These are phyloP conservation scores for Tuctoria greenei DNA, from an alignment of 176 grass and related monocot genomes.

Conservation along the genomic window DNA sequence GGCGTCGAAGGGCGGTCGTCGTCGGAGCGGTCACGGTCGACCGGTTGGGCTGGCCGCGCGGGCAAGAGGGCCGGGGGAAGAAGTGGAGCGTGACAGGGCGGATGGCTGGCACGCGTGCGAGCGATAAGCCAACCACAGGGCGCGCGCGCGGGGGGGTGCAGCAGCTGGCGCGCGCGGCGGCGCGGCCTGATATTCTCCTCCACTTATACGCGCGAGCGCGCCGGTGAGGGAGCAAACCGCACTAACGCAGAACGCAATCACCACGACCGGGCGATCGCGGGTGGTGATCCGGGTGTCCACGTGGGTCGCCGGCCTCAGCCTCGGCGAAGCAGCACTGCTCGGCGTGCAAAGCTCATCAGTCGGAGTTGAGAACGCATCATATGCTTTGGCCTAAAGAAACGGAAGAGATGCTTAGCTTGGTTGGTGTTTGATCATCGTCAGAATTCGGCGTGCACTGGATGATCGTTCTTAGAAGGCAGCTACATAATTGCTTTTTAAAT, in stretches of 20 bases:
- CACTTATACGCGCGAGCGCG: conserved; percentile 31
- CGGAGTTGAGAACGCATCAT: background rate
- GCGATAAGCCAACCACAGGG: conserved; percentile 43
- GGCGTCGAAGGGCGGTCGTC: conserved; percentile 41
- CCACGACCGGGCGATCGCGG: conserved; percentile 16
- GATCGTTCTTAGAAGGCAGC: background rate
- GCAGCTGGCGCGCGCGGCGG: background rate
- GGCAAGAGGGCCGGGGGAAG: background rate
- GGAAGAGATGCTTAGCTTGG: background rate
- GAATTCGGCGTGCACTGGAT: background rate
- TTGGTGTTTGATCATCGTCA: conserved; percentile 31
- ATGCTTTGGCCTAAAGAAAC: conserved; percentile 31
- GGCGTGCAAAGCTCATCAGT: background rate
- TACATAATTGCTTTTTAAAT: conserved; percentile 22
- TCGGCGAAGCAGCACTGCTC: background rate
- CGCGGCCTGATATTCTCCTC: conserved; percentile 38
- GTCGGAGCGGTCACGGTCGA: conserved; percentile 43
- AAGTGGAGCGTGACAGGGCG: conserved; percentile 40
- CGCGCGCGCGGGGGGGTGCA: background rate
- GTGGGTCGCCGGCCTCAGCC: conserved; percentile 21
- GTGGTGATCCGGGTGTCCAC: conserved; percentile 31
- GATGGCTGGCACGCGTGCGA: conserved; percentile 34
- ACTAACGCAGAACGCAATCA: background rate
- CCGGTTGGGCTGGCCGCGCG: background rate
- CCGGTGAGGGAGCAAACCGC: background rate